Conservation (phyloP, 2,329 filamentous ascomycete species). For the Aspergillus latus region DNA sequence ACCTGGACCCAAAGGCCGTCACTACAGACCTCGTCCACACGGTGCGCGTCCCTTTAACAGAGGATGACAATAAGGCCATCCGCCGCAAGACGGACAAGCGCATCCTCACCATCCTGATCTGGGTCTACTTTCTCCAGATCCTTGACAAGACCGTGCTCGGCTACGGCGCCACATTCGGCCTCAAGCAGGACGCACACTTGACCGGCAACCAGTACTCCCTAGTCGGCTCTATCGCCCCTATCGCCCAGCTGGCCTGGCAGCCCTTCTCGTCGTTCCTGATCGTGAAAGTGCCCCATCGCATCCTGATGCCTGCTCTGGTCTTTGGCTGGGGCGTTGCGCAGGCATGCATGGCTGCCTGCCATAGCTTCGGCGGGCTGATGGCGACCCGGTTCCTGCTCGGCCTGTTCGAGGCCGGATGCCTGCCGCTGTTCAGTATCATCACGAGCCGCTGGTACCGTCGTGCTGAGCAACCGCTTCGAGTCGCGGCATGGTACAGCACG, state of each 20-base stretch:
- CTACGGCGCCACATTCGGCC: constrained; percentile 58
- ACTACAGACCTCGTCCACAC: constrained; percentile 6
- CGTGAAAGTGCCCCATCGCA: constrained; percentile 60
- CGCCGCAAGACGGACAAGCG: constrained; percentile 61
- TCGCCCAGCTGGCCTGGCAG: constrained; percentile 62
- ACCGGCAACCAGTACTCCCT: constrained; percentile 58
- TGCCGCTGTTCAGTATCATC: constrained; percentile 47
- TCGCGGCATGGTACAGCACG: constrained; percentile 67
- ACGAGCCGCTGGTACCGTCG: constrained; percentile 50
- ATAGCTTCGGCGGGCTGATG: constrained; percentile 49
- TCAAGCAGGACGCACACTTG: constrained; percentile 52
- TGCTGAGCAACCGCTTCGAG: constrained; percentile 62
- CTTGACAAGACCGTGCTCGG: constrained; percentile 61
- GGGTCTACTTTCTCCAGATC: constrained; percentile 51
- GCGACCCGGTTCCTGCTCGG: constrained; percentile 55
- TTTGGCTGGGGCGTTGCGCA: constrained; percentile 53
- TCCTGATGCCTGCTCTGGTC: constrained; percentile 55
- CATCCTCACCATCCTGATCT: constrained; percentile 52
- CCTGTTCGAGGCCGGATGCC: constrained; percentile 54
- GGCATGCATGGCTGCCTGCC: constrained; percentile 48
- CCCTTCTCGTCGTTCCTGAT: constrained; percentile 61
- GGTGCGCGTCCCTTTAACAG: constrained; percentile 30
- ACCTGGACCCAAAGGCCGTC: no score
- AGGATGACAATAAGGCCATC: constrained; percentile 53
- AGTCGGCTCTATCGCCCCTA: constrained; percentile 57